Evolutionary conservation across 345 rosid species (phyloP).

Genomic region (Tarenaya hassleriana): DNA sequence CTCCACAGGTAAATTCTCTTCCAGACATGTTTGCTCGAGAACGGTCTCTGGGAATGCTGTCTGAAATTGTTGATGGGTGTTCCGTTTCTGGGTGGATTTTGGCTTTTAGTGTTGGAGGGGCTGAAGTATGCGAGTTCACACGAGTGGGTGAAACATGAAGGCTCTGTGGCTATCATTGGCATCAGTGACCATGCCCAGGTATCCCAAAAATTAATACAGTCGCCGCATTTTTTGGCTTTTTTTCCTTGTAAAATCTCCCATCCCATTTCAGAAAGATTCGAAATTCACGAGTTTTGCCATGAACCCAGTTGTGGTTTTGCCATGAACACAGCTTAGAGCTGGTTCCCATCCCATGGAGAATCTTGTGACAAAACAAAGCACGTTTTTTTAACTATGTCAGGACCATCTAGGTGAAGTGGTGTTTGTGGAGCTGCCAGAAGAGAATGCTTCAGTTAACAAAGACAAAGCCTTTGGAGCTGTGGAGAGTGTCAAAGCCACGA

Average conservation of each 20-base stretch:
- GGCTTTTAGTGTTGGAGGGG: slow-evolving; percentile 62
- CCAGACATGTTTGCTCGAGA: neutral
- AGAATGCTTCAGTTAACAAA: slow-evolving; percentile 42
- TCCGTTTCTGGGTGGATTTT: neutral
- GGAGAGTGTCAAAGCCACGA: slow-evolving; percentile 94
- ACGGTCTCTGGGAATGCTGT: slow-evolving; percentile 11
- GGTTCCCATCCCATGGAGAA: neutral
- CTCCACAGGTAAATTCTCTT: slow-evolving; percentile 45
- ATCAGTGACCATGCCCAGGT: slow-evolving; percentile 98
- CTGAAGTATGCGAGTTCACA: slow-evolving; percentile 82
- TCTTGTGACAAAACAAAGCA: too few species aligned
- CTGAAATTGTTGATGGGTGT: slow-evolving; percentile 12
- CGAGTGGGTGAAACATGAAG: slow-evolving; percentile 95
- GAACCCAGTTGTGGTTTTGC: too few species aligned
- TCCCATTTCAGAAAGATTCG: too few species aligned
- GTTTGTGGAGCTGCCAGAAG: slow-evolving; percentile 81
- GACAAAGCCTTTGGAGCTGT: slow-evolving; percentile 80
- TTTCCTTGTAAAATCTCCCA: too few species aligned
- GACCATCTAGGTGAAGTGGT: slow-evolving; percentile 95
- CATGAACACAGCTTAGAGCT: slow-evolving; percentile 11
- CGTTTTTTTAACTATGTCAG: slow-evolving; percentile 25
- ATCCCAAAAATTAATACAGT: too few species aligned
- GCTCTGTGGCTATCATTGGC: slow-evolving; percentile 71
- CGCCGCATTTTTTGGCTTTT: too few species aligned
- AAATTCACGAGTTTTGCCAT: too few species aligned